Evolutionary conservation across 192 early-diverging fungal species (phyloP), one percentile per base, ranked within the genome.

Genomic region (Oehlia diaphana): DNA sequence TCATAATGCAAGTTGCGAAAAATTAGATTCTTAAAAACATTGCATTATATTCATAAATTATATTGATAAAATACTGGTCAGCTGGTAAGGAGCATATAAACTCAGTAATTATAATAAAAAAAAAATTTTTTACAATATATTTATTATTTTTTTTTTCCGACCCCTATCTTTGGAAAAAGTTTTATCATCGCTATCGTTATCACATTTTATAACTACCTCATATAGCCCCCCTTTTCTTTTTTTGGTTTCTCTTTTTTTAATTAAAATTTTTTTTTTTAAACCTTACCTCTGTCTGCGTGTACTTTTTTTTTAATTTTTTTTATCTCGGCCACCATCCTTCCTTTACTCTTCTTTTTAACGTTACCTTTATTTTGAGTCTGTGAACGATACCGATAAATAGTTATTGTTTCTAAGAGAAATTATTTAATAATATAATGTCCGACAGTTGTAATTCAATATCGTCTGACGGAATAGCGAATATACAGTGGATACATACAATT

Each of bases 401-500:
- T 58, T 21, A 0, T 42, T 42, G 5, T 42, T 42, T 42, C 39
- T 42, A 42, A 42, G 39, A 31, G 39, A 42, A 42, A 42, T 42
- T 42, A 42, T 42, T 42, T 65, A 65, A 64, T 64, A 64, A 44
- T 44, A 70, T 70, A 67, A 67, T 67, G 68, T 42, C 19, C 6
- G 31, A 2, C 2, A 21, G 4, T 39, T 70, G 68, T 42, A 21
- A 70, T 39, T 31, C 39, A 39, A 39, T 70, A 70, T 2, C 68
- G 33, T 26, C 13, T 28, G 28, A 72, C n/a, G 71, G 71, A 23
- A 23, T 26, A 16, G 9, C 5, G 8, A 35, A 72, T 28, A 53
- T 72, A 50, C 3, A 13, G 8, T 72, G 71, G 71, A 72, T 72
- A 53, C 26, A 50, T 50, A 61, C 80, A 21, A 13, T 87, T n/a